A percentile compares a stretch with the other conserved stretches of the same genome.
Conservation (phyloP, 1,139 yeast species). For the Yamadazyma spencermartinsiae region DNA sequence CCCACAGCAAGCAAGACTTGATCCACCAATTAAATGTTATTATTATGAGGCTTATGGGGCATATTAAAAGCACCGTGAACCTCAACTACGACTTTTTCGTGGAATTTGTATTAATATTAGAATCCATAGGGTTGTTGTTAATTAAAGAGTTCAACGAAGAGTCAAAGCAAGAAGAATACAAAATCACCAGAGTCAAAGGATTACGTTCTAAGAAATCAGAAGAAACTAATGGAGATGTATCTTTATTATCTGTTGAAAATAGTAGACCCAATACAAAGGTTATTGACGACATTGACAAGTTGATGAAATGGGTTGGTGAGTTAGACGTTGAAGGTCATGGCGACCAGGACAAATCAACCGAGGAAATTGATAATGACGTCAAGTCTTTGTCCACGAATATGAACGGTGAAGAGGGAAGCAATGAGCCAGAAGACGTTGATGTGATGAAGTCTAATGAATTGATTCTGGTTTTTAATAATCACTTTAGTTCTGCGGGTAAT, state of each 20-base stretch:
- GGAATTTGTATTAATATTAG: constrained; percentile 63
- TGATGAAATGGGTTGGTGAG: constrained; percentile 32
- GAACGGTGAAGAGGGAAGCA: constrained; percentile 15
- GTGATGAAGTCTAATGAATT: constrained; percentile 12
- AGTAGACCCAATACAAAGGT: constrained; percentile 30
- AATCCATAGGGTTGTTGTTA: constrained; percentile 74
- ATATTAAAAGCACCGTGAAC: constrained; percentile 22
- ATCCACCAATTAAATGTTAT: constrained; percentile 28
- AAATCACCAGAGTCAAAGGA: constrained; percentile 71
- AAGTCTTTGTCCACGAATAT: constrained; percentile 16
- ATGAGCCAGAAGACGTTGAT: constrained; percentile 3
- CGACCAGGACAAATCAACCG: constrained; percentile 5
- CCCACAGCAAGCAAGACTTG: constrained; percentile 30
- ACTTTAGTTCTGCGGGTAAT: constrained; percentile 19
- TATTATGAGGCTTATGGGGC: constrained; percentile 21
- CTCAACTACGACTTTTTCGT: constrained; percentile 30
- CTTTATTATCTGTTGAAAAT: constrained; percentile 17
- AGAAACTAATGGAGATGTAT: constrained; percentile 22
- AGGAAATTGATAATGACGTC: constrained; percentile 14
- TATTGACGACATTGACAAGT: constrained; percentile 26
- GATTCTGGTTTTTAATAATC: constrained; percentile 18
- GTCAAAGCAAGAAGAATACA: constrained; percentile 28
- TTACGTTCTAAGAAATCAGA: constrained; percentile 45
- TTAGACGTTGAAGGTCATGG: constrained; percentile 25
- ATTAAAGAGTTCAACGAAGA: constrained; percentile 36